A percentile compares a stretch with the other conserved stretches of the same genome.
phyloP scores from a whole-genome alignment of 2,329 filamentous ascomycete genomes.

The Fusarium incarnatum region DNA sequence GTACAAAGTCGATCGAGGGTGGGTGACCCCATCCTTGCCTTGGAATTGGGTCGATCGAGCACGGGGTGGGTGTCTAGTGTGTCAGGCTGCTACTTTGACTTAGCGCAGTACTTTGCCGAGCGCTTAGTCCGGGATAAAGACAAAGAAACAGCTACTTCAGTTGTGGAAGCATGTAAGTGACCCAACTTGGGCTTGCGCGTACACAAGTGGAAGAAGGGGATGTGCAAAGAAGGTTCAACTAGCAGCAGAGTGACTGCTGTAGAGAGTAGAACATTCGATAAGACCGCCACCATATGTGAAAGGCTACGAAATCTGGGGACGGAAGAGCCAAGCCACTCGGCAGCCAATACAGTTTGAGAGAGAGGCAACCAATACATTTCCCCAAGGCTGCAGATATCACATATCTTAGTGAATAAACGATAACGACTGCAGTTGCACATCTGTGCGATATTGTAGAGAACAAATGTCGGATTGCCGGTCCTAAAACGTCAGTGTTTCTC shows the following conservation, averaged over 20 bases:
- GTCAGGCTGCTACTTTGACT: constrained; percentile 22
- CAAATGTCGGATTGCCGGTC: not conserved
- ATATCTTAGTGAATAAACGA: not conserved
- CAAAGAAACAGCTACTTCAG: not conserved
- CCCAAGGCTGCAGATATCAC: constrained; percentile 14
- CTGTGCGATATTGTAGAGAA: not conserved
- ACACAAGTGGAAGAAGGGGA: constrained; percentile 11
- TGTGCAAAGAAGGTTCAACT: constrained; percentile 29
- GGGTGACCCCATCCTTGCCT: constrained; percentile 26
- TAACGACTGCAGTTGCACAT: constrained; percentile 4
- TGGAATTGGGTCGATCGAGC: constrained; percentile 33
- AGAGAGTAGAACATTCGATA: constrained; percentile 39
- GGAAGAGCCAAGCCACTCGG: constrained; percentile 38
- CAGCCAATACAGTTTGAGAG: constrained; percentile 14
- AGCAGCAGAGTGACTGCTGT: constrained; percentile 30
- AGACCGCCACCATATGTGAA: constrained; percentile 33
- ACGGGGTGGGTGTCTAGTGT: constrained; percentile 36
- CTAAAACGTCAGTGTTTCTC: constrained; percentile 23
- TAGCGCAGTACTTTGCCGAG: constrained; percentile 38
- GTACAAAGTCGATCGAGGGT: constrained; percentile 43
- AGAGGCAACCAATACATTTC: constrained; percentile 19
- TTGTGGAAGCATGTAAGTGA: not conserved
- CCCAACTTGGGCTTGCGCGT: constrained; percentile 7
- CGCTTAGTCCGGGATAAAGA: constrained; percentile 27
- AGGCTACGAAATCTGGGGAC: constrained; percentile 39